phyloP scores from a whole-genome alignment of 2,329 filamentous ascomycete species.

The Microsporum ferrugineum region DNA sequence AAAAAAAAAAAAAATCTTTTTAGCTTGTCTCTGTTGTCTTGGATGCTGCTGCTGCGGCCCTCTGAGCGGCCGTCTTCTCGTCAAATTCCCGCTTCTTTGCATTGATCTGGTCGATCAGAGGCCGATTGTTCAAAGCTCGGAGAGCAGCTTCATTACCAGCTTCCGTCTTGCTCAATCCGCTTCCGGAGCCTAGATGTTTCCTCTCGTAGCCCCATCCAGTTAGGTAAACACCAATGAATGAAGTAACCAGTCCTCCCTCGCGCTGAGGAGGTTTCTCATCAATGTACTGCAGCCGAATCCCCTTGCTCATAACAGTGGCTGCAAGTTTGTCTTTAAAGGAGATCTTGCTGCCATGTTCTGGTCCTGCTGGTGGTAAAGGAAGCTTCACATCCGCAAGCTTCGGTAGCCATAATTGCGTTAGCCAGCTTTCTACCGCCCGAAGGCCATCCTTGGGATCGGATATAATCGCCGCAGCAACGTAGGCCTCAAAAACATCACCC shows the following conservation, averaged over 20 bases:
- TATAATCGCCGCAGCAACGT: conserved; percentile 66
- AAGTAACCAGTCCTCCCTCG: conserved; percentile 30
- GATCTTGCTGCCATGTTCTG: conserved; percentile 14
- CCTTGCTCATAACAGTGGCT: conserved; percentile 44
- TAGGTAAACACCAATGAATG: conserved; percentile 37
- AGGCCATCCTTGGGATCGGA: conserved; percentile 55
- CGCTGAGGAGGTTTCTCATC: conserved; percentile 29
- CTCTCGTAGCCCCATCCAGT: conserved; percentile 38
- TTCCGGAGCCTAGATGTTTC: conserved; percentile 35
- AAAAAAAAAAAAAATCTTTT: background rate
- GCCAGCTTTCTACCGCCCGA: conserved; percentile 53
- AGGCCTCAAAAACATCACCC: conserved; percentile 85
- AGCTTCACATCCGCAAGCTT: conserved; percentile 37
- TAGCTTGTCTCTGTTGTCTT: background rate
- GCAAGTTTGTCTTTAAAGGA: conserved; percentile 45
- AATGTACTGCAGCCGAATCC: conserved; percentile 51
- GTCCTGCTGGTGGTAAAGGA: conserved; percentile 15
- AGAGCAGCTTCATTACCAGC: conserved; percentile 37
- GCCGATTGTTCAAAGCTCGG: conserved; percentile 29
- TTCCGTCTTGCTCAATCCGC: conserved; percentile 33
- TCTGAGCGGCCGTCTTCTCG: conserved; percentile 10
- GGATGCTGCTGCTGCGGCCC: conserved; percentile 1
- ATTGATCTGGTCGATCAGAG: conserved; percentile 30
- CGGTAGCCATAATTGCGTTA: conserved; percentile 62
- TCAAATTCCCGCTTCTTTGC: conserved; percentile 24